Conservation (phyloP, 192 early-diverging fungal species). For the Mortierella hygrophila region DNA sequence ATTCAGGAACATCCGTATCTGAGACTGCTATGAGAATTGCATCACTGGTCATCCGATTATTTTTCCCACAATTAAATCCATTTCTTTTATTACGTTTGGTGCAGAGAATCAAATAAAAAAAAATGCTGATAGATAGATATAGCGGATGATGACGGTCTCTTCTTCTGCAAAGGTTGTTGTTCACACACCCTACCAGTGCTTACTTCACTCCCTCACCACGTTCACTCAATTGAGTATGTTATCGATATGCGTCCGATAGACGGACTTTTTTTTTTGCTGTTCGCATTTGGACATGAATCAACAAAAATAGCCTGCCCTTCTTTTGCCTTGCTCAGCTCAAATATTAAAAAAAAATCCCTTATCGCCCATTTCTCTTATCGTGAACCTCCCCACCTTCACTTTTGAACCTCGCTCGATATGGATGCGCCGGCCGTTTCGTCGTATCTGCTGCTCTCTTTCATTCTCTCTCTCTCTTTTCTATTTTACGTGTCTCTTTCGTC, state of each 20-base stretch:
- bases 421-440: constrained; percentile 2
- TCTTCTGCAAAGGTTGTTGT: background rate
- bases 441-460: background rate
- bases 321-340: too few species aligned
- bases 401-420: background rate
- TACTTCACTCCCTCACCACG: background rate
- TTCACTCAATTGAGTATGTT: too few species aligned
- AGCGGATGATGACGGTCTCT: background rate
- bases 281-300: background rate
- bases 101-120: too few species aligned
- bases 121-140: background rate
- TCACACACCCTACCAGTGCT: background rate
- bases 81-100: too few species aligned
- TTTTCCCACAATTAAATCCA: background rate
- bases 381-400: background rate
- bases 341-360: background rate
- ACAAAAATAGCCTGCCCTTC: constrained; percentile 6
- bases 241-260: background rate
- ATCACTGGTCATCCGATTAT: background rate
- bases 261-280: background rate
- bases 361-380: constrained; percentile 6
- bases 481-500: background rate
- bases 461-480: background rate
- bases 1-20: constrained; percentile 6
- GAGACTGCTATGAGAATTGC: background rate